Evolutionary conservation across 352 stramenopile species (phyloP), one percentile per base, ranked within the genome.

Genomic region (Pythium guiyangense): DNA sequence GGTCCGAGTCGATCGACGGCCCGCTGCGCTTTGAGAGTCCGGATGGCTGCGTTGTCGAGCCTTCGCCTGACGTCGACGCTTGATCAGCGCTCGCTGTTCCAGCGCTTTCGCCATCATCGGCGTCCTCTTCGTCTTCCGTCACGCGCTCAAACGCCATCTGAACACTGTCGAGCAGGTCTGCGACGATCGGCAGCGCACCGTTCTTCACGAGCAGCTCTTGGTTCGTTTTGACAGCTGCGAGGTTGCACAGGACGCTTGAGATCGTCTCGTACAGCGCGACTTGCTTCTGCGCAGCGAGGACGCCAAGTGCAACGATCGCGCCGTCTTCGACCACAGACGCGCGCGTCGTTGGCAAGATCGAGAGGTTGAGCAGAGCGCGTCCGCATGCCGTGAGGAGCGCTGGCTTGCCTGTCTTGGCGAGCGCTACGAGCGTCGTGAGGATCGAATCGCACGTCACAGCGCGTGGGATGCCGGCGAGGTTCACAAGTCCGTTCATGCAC

Each of bases 281-380:
- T n/a, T 77, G 60, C 39, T 65, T 71, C 14, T 71, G 63, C 3
- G 59, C 53, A 1, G 61, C 42, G 17, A 94, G 54, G 15, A 88
- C 72, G 49, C 74, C 69, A 2, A 94, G 59, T 35, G 75, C 82
- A 9, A 62, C 48, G 42, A 94, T 64, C 4, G 69, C 80, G 39
- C 84, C 84, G 56, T 92, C 84, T 54, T 94, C 84, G 26, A 94
- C 72, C 59, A 92, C 73, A 20, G 73, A 70, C 2, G 74, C 69
- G 22, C 84, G 81, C 10, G 84, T 92, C 22, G 82, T 90, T 4
- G 80, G 79, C 18, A 91, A 51, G 37, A 94, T 88, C 17, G 84
- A 94, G 25, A 94, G 66, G 45, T 92, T 94, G 2, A 94, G 57
- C 17, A 93, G 53, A 31, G 76, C 81, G 48, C 84, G 78, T 37